Evolutionary conservation across 345 rosid species (phyloP), one percentile per base, ranked within the genome.

Genomic region (Eucalyptus albens): DNA sequence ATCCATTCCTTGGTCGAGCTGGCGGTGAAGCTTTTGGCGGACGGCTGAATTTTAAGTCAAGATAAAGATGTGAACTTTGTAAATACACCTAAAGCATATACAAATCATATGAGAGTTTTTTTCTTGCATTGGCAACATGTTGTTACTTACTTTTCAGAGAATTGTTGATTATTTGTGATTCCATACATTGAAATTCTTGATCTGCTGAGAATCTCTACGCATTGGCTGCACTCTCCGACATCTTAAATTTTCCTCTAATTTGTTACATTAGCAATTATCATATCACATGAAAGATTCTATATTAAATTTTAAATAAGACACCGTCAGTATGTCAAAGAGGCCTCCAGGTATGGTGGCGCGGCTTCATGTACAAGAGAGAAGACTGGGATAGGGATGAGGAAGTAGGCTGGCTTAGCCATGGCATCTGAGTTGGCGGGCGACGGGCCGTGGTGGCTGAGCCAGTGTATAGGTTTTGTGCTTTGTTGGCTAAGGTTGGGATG

Each of bases 341-440:
- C 33, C 69, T 13, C 4, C 9, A 2, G 31, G 69, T 12, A 29
- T 13, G 33, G 69, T 29, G 31, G 33, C 8, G 4, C 33, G 9
- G 67, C 67, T 60, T 27, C 15, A 4, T 60, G 67, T 60, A 60
- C 4, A 12, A 60, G 67, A 60, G n/a, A 60, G 15, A 60, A 60
- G 67, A 26, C 15, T 1, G 8, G 67, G 8, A 60, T 12, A 11
- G 67, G 4, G 67, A 60, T 8, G 4, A 27, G 67, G 31, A 0
- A 29, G 69, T 62, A 62, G 33, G 33, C 69, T 29, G 69, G 16
- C 31, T 27, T 62, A 13, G 69, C 69, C 13, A 27, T 10, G 33
- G 1, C 33, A 13, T 27, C 9, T 4, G 69, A 29, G 17, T 27
- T 0, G 33, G 69, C 3, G 0, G 33, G 33, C 0, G 2, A 11